These are phyloP conservation scores for Arthromyces matolae DNA, from an alignment of 768 basidiomycete genomes.

Conservation along the genomic window DNA sequence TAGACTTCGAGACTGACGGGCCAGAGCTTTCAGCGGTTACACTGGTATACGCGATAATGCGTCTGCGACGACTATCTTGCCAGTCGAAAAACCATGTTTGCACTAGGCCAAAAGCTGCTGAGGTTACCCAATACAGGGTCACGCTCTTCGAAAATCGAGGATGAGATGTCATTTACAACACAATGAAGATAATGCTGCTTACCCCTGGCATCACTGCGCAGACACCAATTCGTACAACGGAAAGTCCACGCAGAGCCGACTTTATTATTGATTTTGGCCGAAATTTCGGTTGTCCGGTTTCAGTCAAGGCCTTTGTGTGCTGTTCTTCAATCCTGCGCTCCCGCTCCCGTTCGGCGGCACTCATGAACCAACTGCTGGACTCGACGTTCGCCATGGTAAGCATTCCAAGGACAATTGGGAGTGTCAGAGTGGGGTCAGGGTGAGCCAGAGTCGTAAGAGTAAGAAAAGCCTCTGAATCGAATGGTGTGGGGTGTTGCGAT, in stretches of 20 bases:
- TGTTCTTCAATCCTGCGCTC: conserved; percentile 44
- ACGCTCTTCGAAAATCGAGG: conserved; percentile 46
- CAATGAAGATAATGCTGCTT: conserved; percentile 19
- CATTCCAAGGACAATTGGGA: conserved; percentile 71
- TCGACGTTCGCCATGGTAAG: conserved; percentile 80
- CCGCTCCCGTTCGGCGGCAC: conserved; percentile 50
- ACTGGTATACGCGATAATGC: too few relatives aligned
- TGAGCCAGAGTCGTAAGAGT: conserved; percentile 68
- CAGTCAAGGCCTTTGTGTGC: conserved; percentile 43
- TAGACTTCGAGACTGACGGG: too few relatives aligned
- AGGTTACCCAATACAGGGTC: conserved; percentile 74
- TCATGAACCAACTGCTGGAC: conserved; percentile 69
- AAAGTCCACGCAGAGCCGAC: conserved; percentile 49
- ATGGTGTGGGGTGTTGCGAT: conserved; percentile 56
- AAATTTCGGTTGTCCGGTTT: conserved; percentile 43
- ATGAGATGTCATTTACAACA: not conserved
- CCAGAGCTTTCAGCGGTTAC: too few relatives aligned
- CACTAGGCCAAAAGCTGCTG: conserved; percentile 66
- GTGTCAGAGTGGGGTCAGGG: conserved; percentile 63
- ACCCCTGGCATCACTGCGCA: conserved; percentile 73
- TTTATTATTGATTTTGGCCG: conserved; percentile 47
- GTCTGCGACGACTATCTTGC: conserved; percentile 45
- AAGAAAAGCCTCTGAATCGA: conserved; percentile 76
- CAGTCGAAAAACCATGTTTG: conserved; percentile 76
- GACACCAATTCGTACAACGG: conserved; percentile 63